phyloP scores from a whole-genome alignment of 2,329 filamentous ascomycete species.

The Ophiostoma piceae region DNA sequence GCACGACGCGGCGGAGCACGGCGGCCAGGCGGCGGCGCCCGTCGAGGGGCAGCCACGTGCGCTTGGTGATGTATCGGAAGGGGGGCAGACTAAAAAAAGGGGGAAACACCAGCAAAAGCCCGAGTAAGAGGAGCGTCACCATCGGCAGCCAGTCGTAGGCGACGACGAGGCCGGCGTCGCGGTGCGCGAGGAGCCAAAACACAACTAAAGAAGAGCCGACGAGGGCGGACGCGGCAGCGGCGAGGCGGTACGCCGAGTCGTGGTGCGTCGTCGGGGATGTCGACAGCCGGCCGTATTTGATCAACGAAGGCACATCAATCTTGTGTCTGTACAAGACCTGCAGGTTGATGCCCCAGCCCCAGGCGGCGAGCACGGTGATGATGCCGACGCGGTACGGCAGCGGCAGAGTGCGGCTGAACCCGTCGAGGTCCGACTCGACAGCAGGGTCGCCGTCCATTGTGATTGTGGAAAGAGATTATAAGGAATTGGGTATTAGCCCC shows the following conservation, averaged over 20 bases:
- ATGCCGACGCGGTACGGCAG: conserved; percentile 85
- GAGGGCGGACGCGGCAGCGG: conserved; percentile 66
- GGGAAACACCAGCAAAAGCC: conserved; percentile 67
- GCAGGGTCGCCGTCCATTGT: conserved; percentile 69
- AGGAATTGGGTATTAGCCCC: no score
- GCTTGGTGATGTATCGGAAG: conserved; percentile 34
- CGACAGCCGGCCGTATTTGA: conserved; percentile 65
- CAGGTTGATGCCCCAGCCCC: conserved; percentile 91
- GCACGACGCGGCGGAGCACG: conserved; percentile 69
- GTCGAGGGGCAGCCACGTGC: conserved; percentile 47
- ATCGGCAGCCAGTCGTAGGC: conserved; percentile 83
- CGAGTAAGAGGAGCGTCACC: conserved; percentile 68
- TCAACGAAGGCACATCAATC: conserved; percentile 81
- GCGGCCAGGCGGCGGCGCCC: conserved; percentile 71
- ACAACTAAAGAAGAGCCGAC: conserved; percentile 66
- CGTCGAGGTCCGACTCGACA: conserved; percentile 68
- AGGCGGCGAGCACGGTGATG: conserved; percentile 78
- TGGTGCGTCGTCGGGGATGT: conserved; percentile 60
- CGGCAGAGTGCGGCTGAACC: conserved; percentile 80
- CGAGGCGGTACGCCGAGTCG: conserved; percentile 79
- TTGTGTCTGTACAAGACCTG: conserved; percentile 74
- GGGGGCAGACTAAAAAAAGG: conserved; percentile 45
- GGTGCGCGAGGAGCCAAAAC: conserved; percentile 79
- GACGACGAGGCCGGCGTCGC: conserved; percentile 63
- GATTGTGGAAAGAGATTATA: no score